Evolutionary conservation across 495 filamentous ascomycete species (phyloP), one percentile per base, ranked within the genome.

Genomic region (Parathielavia hyrcaniae): DNA sequence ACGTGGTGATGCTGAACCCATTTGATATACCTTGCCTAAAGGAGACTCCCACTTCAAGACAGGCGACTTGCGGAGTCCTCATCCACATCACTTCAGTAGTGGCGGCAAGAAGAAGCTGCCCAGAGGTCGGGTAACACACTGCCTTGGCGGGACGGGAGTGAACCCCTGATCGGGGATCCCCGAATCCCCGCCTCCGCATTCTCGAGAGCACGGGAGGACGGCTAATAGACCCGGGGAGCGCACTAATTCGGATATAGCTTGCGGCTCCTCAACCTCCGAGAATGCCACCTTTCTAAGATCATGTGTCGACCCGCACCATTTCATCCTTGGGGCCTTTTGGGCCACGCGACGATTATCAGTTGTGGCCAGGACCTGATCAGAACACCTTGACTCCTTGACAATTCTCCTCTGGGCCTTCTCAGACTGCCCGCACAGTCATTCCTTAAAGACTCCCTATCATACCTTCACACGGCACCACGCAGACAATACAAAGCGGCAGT

Each of bases 251-350:
- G 50, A 69, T 63, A 44, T 51, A 61, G 68, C 30, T 62, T 55
- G 62, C 68, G 68, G 68, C 64, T 70, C 58, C 50, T 58, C 49
- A 26, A 23, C 56, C 51, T 70, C 68, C 68, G 68, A 70, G 62
- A 60, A 69, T 69, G 68, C 64, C 68, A 70, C 68, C 64, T 69
- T 64, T 26, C 46, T 14, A 58, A 57, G 20, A 57, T 19, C 20
- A 34, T 36, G 54, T 20, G 10, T 23, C 50, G 41, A 6, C 26
- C 26, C 26, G 26, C 26, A 30, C 26, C 6, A 30, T 30, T 30
- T 17, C 9, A 46, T 32, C 19, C 41, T 55, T 40, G 17, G 26
- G 45, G 35, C 35, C 5, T 8, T n/a, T n/a, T 17, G 20, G 23
- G 46, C 20, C 26, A 38, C 41, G 10, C 26, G 14, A 19, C 39